Base-by-base conservation (phyloP, 495 filamentous ascomycete species). In the Annulohypoxylon stygium region DNA sequence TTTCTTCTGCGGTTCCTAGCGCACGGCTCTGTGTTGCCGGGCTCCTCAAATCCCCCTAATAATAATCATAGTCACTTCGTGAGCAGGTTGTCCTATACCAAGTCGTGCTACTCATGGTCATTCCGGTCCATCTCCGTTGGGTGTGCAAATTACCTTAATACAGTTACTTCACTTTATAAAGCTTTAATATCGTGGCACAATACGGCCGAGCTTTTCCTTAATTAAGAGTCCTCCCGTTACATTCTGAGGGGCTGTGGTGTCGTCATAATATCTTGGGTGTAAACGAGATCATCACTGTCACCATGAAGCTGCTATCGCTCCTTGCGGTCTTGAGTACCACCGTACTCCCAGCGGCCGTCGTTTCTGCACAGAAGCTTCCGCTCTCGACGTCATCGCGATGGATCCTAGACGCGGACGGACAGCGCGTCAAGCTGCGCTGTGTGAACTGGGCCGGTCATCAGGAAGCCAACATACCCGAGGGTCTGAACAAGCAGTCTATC, bases 371-470 rank as follows among this genome's bases (percentile, higher is more conserved):
- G 54, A 76, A 80, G 37, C 77, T 83, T 0, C 85, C 85, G 16
- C 79, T 86, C 18, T 74, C 67, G 57, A 80, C 85, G 16, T 83
- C 85, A 18, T 79, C 78, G 55, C 81, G 85, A 39, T 87, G 83
- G 83, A 87, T 87, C 68, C 74, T 86, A 36, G 83, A 86, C 75
- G 71, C 81, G 33, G 78, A 80, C 71, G 77, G 76, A 64, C 66
- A 80, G 53, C 84, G 85, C 54, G 78, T 86, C 61, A 87, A 87
- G 75, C 72, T 86, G 41, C 83, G 84, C 33, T 87, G 85, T 75
- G 74, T 84, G 41, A 87, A 87, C 81, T 84, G 84, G 84, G 80
- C 83, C 4, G 85, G 82, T n/a, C 83, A 85, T 68, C 80, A 82
- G 68, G 84, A 86, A 69, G 70, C 81, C 67, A 80, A 85, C 75